Percentiles rank a stretch among this genome's conserved stretches.
Evolutionary conservation across 306 rosid species (phyloP).

Genomic region (Cyamopsis tetragonoloba): DNA sequence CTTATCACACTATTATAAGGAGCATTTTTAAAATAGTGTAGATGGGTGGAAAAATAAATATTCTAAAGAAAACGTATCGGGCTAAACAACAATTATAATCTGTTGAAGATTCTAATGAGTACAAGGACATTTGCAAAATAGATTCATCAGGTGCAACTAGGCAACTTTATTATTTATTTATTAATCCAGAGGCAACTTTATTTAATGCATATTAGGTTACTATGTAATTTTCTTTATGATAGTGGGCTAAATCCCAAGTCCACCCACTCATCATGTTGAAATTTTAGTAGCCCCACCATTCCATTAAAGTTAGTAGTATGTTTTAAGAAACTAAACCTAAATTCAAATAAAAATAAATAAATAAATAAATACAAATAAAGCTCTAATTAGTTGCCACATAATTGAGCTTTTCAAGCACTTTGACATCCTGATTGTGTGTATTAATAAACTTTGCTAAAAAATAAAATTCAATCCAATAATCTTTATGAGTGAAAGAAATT

Average conservation of each 20-base stretch:
- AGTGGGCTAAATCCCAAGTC: not conserved
- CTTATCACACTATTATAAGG: too few species aligned
- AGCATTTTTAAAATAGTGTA: slow-evolving; percentile 2
- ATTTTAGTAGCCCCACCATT: slow-evolving; percentile 30
- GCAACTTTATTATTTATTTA: not conserved
- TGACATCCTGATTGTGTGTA: too few species aligned
- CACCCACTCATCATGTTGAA: slow-evolving; percentile 10
- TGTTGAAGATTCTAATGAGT: not conserved
- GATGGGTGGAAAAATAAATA: not conserved
- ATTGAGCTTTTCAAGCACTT: too few species aligned
- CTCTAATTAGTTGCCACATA: too few species aligned
- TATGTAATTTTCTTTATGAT: not conserved
- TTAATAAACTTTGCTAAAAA: too few species aligned
- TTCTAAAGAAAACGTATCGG: not conserved
- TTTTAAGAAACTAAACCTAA: slow-evolving; percentile 13
- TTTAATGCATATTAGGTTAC: not conserved
- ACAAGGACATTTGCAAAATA: slow-evolving; percentile 5
- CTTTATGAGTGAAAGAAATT: too few species aligned
- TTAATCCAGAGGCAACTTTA: too few species aligned
- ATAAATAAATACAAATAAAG: too few species aligned
- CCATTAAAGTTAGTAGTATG: slow-evolving; percentile 5
- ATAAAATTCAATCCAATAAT: too few species aligned
- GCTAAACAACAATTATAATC: not conserved
- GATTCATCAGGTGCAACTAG: not conserved
- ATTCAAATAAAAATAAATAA: too few species aligned